These are phyloP conservation scores for Raphanus hybrid DNA, from an alignment of 441 rosid species.

Conservation along the genomic window DNA sequence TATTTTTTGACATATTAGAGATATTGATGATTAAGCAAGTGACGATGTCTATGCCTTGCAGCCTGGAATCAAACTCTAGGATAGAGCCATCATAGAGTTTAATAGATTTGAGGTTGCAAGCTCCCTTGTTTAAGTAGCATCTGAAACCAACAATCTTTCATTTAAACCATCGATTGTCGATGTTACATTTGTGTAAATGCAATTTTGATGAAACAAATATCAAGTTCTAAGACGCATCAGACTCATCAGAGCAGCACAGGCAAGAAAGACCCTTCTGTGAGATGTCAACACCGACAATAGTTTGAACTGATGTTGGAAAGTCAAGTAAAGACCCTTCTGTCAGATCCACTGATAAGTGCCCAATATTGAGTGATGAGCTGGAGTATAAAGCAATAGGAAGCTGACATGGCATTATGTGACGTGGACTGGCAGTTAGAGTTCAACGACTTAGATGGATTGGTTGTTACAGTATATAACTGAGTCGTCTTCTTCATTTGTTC, in stretches of 20 bases:
- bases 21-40: slow-evolving; percentile 59
- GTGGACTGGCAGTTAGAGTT: neutral
- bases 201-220: neutral
- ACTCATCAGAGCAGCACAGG: slow-evolving; percentile 63
- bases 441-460: neutral
- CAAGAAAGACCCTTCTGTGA: slow-evolving; percentile 68
- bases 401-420: neutral
- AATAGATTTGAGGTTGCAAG: slow-evolving; percentile 58
- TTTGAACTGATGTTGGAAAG: slow-evolving; percentile 72
- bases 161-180: too few species aligned
- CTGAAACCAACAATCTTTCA: slow-evolving; percentile 41
- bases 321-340: slow-evolving; percentile 89
- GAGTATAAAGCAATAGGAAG: neutral
- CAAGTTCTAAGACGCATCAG: neutral
- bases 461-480: neutral
- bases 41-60: slow-evolving; percentile 70
- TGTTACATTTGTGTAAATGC: neutral
- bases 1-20: neutral
- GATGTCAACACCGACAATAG: slow-evolving; percentile 81
- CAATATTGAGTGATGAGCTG: neutral
- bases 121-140: slow-evolving; percentile 68
- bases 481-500: neutral
- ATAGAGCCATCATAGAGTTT: slow-evolving; percentile 87
- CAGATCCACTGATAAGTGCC: slow-evolving; percentile 61
- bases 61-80: slow-evolving; percentile 66